Conservation (phyloP, 306 rosid genomes). For the Prunus davidiana region DNA sequence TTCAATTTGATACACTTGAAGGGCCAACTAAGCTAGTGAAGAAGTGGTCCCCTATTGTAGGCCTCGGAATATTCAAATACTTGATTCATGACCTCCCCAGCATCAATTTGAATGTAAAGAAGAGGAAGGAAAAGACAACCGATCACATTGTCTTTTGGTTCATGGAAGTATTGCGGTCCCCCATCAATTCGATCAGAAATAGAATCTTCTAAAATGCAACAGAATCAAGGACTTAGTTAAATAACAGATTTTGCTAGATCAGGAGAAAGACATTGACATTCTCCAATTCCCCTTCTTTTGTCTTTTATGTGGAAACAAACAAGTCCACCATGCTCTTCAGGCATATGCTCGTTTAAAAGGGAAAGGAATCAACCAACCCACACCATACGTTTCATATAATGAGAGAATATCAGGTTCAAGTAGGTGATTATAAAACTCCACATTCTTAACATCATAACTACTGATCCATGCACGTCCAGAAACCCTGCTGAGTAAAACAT, state of each 20-base stretch:
- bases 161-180: conserved; percentile 33
- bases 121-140: conserved; percentile 32
- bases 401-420: conserved; percentile 33
- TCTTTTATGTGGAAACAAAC: conserved; percentile 35
- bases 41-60: conserved; percentile 63
- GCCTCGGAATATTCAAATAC: conserved; percentile 32
- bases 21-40: conserved; percentile 39
- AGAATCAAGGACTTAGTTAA: conserved; percentile 34
- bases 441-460: conserved; percentile 26
- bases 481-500: background rate
- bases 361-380: conserved; percentile 41
- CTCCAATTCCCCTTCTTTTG: conserved; percentile 33
- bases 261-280: conserved; percentile 59
- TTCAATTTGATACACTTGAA: conserved; percentile 28
- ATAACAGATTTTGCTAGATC: conserved; percentile 42
- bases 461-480: conserved; percentile 52
- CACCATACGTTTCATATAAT: conserved; percentile 20
- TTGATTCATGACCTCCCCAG: conserved; percentile 36
- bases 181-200: conserved; percentile 37
- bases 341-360: conserved; percentile 44
- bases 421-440: conserved; percentile 25
- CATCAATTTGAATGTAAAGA: conserved; percentile 31
- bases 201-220: conserved; percentile 53
- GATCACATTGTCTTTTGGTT: conserved; percentile 27
- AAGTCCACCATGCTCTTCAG: conserved; percentile 38